Conservation (phyloP, 2,329 filamentous ascomycete genomes). For the Beauveria brongniartii region DNA sequence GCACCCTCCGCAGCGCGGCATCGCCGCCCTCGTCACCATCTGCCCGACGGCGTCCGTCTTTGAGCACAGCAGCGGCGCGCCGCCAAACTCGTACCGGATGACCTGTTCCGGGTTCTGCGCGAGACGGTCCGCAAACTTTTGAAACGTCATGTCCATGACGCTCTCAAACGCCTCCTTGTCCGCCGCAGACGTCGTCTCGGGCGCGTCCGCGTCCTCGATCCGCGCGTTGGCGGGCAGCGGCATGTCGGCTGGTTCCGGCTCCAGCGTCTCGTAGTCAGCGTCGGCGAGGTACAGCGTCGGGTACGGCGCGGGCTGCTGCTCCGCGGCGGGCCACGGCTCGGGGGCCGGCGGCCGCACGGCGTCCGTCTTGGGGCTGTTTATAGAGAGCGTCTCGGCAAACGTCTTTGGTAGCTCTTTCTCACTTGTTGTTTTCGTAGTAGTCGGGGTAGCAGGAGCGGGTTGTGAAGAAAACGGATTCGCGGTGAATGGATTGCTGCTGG, state of each 20-base stretch:
- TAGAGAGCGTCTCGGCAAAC: conserved; percentile 68
- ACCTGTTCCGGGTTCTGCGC: conserved; percentile 77
- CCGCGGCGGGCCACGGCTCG: conserved; percentile 67
- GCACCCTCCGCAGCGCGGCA: conserved; percentile 73
- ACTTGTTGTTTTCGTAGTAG: conserved; percentile 15
- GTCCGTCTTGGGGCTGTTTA: conserved; percentile 45
- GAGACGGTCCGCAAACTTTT: conserved; percentile 70
- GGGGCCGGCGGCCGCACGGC: conserved; percentile 30
- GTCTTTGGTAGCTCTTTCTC: conserved; percentile 41
- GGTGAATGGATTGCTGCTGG: conserved; percentile 22
- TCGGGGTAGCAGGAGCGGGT: conserved; percentile 16
- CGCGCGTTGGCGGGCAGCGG: conserved; percentile 42
- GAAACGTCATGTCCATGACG: conserved; percentile 65
- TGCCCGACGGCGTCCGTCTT: conserved; percentile 67
- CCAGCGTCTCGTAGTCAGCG: conserved; percentile 85
- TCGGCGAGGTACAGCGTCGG: conserved; percentile 72
- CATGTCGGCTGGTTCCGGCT: conserved; percentile 44
- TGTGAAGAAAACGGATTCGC: conserved; percentile 21
- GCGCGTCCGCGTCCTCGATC: conserved; percentile 31
- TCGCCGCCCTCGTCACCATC: conserved; percentile 40
- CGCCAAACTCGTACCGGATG: conserved; percentile 71
- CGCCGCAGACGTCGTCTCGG: conserved; percentile 36
- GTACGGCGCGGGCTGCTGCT: conserved; percentile 61
- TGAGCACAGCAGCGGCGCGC: conserved; percentile 70
- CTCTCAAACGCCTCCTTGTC: conserved; percentile 69